Base-by-base conservation (phyloP, 2,329 filamentous ascomycete species). In the Penicillium digitatum region DNA sequence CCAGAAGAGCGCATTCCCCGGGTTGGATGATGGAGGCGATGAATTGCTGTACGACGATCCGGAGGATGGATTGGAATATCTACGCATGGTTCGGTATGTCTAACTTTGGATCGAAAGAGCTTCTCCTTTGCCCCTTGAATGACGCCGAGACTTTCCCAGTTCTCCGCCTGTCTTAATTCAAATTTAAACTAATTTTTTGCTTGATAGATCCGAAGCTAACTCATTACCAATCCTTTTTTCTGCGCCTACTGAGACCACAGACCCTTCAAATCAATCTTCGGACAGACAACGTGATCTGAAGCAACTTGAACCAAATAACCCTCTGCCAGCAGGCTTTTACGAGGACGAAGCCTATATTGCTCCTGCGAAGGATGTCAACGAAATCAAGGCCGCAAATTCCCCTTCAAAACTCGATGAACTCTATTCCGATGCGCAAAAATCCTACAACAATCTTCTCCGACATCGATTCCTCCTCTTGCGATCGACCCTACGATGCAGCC, bases 331-430 rank as follows among this genome's bases (percentile, higher is more conserved):
- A 52, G 88, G 87, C 11, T 86, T 84, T 66, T 94, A 89, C 69
- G 77, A 85, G 16, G 89, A 95, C 62, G 91, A 90, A 46, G 88
- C 89, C 35, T 96, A 90, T 69, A 83, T 87, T 24, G 88, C 86
- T 4, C 78, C 81, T 3, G 80, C 83, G 0, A 74, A 69, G 9
- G 76, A 80, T 2, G 7, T 24, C 27, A 78, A 83, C 0, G 74
- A 79, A 12, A 62, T 69, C 18, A 65, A 72, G 27, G 56, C 70
- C 27, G 62, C 62, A 24, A 60, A 69, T 42, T 57, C 59, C 12
- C 55, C 68, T 11, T 43, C 38, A 10, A 51, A 38, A 3, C 18
- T 45, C 5, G 68, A 71, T 24, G 62, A 68, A 14, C 54, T 62
- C 18, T 70, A 76, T 18, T 57, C 69, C n/a, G 72, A 75, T 52